Conservation (phyloP, 139 green algal genomes). For the Coelastrella sp. region DNA sequence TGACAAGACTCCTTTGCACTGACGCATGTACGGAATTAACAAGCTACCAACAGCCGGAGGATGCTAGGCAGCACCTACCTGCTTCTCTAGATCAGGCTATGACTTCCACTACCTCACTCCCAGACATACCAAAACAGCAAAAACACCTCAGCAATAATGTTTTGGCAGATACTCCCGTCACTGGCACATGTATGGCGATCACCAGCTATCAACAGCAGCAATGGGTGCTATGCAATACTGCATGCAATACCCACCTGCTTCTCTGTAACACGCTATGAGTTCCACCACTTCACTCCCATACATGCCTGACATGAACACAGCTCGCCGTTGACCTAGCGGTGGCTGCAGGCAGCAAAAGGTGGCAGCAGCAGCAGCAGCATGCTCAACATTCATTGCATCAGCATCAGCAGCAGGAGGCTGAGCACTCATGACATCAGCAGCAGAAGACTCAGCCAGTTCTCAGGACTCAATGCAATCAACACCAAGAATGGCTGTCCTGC, state of each 20-base stretch:
- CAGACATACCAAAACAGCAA: too few relatives aligned
- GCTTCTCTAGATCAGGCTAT: too few relatives aligned
- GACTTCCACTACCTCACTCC: too few relatives aligned
- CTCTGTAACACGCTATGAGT: slow-evolving; percentile 59
- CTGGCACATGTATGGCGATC: too few relatives aligned
- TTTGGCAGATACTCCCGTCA: too few relatives aligned
- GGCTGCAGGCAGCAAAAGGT: slow-evolving; percentile 28
- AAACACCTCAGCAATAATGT: too few relatives aligned
- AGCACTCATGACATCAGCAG: not conserved
- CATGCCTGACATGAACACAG: slow-evolving; percentile 61
- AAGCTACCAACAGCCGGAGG: too few relatives aligned
- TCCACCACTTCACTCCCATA: slow-evolving; percentile 58
- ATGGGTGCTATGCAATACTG: not conserved
- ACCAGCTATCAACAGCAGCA: not conserved
- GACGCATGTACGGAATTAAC: too few relatives aligned
- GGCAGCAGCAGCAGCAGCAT: slow-evolving; percentile 14
- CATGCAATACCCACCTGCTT: slow-evolving; percentile 51
- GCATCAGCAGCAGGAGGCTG: too few relatives aligned
- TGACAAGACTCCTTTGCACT: too few relatives aligned
- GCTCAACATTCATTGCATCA: not conserved
- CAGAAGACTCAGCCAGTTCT: not conserved
- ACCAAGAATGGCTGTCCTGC: not conserved
- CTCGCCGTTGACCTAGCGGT: slow-evolving; percentile 53
- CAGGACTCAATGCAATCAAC: not conserved
- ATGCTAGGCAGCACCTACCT: too few relatives aligned